Base-by-base conservation (phyloP, 352 stramenopile genomes). In the Globisporangium ultimum region DNA sequence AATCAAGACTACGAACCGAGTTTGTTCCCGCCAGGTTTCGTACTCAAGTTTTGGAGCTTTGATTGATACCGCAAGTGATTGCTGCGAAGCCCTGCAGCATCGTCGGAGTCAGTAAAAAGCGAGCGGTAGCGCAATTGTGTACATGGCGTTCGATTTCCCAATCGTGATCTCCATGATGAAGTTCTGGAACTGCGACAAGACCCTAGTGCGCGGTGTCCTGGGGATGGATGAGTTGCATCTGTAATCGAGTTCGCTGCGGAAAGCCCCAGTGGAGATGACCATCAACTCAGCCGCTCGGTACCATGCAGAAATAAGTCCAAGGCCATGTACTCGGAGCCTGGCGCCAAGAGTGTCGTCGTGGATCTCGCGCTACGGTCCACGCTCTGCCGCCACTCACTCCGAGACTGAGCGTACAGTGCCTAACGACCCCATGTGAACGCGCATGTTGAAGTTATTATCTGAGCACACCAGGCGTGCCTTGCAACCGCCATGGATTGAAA, bases 151-250 rank as follows among this genome's bases (percentile, higher is more conserved):
- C 55, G 80, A 95, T 28, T 53, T 55, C 0, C 87, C 83, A 0
- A 63, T 95, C 8, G 76, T 84, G 17, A 28, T 95, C 4, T 95
- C 84, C 0, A 76, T 93, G 59, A 80, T 96, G 55, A 96, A 93
- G 63, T 80, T 96, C 49, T 96, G 81, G 80, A 96, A 96, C 51
- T 97, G 96, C 62, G 80, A 65, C 60, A 95, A 94, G 53, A 94
- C 88, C 0, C 80, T 86, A 0, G 79, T 88, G 50, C 81, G 89
- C 53, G 87, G 87, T 0, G 89, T 88, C 1, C 82, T 84, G 36
- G 84, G 94, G 8, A 42, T 97, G 51, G 79, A 91, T 49, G 86
- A 96, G 55, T 53, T 90, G n/a, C 85, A 84, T 43, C 69, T 95
- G 15, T 91, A 86, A 60, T 88, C 81, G 9, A 80, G 84, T 8